A percentile compares a stretch with the other conserved stretches of the same genome.
Conservation (phyloP, 345 rosid species). For the Nasturtium officinale region DNA sequence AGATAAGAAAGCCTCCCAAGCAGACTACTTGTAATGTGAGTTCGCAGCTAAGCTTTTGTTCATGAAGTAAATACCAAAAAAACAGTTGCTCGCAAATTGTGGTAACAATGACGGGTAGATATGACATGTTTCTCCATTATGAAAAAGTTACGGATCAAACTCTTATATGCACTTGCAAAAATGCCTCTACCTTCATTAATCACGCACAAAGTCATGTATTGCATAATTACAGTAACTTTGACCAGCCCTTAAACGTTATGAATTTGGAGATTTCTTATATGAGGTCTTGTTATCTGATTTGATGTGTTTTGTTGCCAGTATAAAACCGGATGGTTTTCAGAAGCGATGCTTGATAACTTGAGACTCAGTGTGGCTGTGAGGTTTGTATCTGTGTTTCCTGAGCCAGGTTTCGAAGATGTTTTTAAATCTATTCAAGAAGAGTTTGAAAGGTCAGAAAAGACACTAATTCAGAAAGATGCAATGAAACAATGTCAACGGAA, state of each 20-base stretch:
- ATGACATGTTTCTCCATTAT: constrained; percentile 10
- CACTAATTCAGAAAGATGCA: constrained; percentile 49
- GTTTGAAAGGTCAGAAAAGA: constrained; percentile 71
- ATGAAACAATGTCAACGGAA: constrained; percentile 49
- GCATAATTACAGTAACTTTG: not conserved
- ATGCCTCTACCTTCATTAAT: not conserved
- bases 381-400: constrained; percentile 70
- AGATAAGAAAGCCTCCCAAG: constrained; percentile 76
- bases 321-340: constrained; percentile 85
- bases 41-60: constrained; percentile 15
- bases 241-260: not conserved
- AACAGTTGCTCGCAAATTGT: not conserved
- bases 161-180: constrained; percentile 11
- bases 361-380: constrained; percentile 69
- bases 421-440: constrained; percentile 63
- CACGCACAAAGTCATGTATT: not conserved
- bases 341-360: constrained; percentile 60
- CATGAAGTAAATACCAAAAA: not conserved
- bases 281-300: not conserved
- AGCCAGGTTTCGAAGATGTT: constrained; percentile 63
- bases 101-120: not conserved
- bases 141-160: constrained; percentile 2
- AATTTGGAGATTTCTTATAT: not conserved
- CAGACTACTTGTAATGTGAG: constrained; percentile 69
- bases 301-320: constrained; percentile 50